phyloP scores from a whole-genome alignment of 345 rosid genomes.

The Citrus maxima region DNA sequence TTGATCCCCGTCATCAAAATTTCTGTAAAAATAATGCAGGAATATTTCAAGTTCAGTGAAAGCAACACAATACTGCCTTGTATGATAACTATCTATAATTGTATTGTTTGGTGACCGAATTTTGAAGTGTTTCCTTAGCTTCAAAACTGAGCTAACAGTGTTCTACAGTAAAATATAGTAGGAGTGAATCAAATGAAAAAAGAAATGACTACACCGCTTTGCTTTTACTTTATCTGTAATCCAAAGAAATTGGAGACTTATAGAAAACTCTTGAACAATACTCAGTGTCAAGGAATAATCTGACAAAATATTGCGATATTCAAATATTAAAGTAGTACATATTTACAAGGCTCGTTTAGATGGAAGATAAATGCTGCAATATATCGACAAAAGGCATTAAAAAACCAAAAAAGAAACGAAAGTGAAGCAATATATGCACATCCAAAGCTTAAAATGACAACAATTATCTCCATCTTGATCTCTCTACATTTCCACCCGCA shows the following conservation, averaged over 20 bases:
- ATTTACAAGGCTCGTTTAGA: conserved; percentile 30
- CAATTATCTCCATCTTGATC: conserved; percentile 30
- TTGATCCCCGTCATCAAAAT: neutral
- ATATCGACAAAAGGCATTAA: conserved; percentile 2
- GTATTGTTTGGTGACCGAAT: neutral
- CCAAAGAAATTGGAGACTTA: neutral
- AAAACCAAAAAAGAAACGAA: neutral
- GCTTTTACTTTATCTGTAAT: neutral
- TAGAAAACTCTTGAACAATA: neutral
- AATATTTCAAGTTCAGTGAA: neutral
- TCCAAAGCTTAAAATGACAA: conserved; percentile 9
- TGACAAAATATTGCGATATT: neutral
- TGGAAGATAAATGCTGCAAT: conserved; percentile 9
- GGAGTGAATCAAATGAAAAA: neutral
- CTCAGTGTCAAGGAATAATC: neutral
- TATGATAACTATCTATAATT: neutral
- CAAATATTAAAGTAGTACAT: conserved; percentile 5
- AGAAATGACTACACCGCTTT: neutral
- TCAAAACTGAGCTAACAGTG: neutral
- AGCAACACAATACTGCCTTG: neutral
- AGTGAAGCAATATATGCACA: conserved; percentile 24
- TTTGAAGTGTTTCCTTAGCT: neutral
- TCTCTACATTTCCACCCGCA: conserved; percentile 14
- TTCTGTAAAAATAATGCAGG: neutral
- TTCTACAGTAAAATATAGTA: neutral